A percentile compares a stretch with the other conserved stretches of the same genome.
Conservation (phyloP, 2,329 filamentous ascomycete species). For the Knoxdaviesia proteae region DNA sequence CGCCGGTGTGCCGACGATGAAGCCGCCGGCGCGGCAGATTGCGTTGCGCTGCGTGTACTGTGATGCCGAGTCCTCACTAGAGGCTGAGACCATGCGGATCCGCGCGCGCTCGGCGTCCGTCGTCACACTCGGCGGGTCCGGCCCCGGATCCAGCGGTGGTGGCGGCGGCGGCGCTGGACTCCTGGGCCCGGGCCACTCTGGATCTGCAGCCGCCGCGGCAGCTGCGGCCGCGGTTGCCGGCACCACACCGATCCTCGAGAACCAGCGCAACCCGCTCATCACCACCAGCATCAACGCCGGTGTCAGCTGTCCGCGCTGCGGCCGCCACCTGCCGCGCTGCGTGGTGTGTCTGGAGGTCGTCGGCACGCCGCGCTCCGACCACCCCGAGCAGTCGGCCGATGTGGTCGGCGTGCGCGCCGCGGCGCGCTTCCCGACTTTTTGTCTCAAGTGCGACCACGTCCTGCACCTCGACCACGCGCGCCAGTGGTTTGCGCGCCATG, state of each 20-base stretch:
- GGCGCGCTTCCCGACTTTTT: conserved; percentile 46
- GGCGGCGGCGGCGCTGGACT: background rate
- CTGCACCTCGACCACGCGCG: conserved; percentile 46
- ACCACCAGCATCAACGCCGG: conserved; percentile 36
- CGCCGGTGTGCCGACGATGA: conserved; percentile 29
- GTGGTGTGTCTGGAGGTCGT: conserved; percentile 48
- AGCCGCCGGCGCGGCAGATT: conserved; percentile 46
- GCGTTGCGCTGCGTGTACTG: conserved; percentile 62
- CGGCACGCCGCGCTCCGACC: conserved; percentile 39
- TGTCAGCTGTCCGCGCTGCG: conserved; percentile 45
- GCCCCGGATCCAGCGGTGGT: background rate
- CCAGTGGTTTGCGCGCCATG: conserved; percentile 44
- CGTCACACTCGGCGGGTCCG: background rate
- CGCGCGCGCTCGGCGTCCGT: no score
- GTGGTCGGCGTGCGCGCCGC: conserved; percentile 20
- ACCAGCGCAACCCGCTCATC: conserved; percentile 29
- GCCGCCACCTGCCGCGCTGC: conserved; percentile 44
- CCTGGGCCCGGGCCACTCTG: background rate
- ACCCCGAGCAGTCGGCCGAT: conserved; percentile 29
- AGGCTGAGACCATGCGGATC: background rate
- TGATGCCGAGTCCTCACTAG: conserved; percentile 30
- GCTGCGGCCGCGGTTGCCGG: background rate
- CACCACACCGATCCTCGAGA: no score
- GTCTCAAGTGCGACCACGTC: conserved; percentile 46
- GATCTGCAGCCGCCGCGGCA: conserved; percentile 1